Conservation (phyloP, 805 yeast genomes). For the Lipomyces japonicus region DNA sequence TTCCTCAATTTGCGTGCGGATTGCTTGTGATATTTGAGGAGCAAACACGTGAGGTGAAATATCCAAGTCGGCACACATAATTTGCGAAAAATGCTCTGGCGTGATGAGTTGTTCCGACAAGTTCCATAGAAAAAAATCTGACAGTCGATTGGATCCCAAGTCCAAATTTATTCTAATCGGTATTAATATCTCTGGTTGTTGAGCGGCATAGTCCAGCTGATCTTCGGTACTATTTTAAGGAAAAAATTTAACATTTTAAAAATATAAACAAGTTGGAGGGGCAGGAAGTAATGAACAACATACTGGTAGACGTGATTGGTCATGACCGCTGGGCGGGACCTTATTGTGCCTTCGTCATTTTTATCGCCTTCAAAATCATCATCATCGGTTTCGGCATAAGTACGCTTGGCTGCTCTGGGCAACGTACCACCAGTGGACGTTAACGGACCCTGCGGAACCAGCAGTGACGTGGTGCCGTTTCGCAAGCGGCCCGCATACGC, state of each 20-base stretch:
- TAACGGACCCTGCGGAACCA: slow-evolving; percentile 26
- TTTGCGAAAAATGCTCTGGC: slow-evolving; percentile 70
- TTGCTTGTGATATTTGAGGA: slow-evolving; percentile 65
- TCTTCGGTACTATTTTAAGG: slow-evolving; percentile 36
- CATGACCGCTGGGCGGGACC: slow-evolving; percentile 19
- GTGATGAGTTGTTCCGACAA: slow-evolving; percentile 52
- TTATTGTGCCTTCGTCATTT: slow-evolving; percentile 1
- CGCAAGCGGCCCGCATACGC: slow-evolving; percentile 25
- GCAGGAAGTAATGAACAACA: neutral
- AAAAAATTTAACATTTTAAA: neutral
- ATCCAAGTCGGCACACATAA: slow-evolving; percentile 79
- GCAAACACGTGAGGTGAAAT: slow-evolving; percentile 54
- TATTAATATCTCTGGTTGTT: slow-evolving; percentile 47
- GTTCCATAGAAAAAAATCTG: slow-evolving; percentile 74
- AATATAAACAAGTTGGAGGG: neutral
- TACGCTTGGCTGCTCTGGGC: slow-evolving; percentile 22
- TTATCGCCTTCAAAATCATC: slow-evolving; percentile 19
- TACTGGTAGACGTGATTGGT: slow-evolving; percentile 21
- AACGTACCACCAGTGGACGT: slow-evolving; percentile 23
- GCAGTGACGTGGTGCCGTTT: slow-evolving; percentile 23
- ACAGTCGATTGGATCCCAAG: slow-evolving; percentile 49
- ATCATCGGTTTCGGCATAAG: slow-evolving; percentile 25
- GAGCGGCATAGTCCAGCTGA: slow-evolving; percentile 42
- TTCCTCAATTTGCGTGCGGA: slow-evolving; percentile 77
- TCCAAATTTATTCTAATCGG: slow-evolving; percentile 66